Conservation (phyloP, 148 eudicot genomes). For the Persicaria tinctoria region DNA sequence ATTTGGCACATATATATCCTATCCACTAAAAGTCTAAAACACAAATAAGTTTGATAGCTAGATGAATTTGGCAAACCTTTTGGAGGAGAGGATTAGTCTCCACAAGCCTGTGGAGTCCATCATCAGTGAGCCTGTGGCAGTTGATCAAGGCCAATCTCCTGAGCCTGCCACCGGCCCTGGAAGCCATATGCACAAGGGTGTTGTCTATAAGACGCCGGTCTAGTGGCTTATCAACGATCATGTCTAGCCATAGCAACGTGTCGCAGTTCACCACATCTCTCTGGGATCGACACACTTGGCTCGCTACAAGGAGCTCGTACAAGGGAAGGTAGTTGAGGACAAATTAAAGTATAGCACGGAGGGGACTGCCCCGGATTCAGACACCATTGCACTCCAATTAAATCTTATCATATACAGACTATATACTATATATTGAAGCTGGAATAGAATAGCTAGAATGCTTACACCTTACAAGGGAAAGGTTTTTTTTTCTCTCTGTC, state of each 20-base stretch:
- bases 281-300: constrained; percentile 46
- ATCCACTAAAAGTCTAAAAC: background rate
- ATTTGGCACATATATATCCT: no score
- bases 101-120: constrained; percentile 39
- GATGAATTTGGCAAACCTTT: constrained; percentile 34
- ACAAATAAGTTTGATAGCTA: background rate
- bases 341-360: constrained; percentile 55
- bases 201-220: constrained; percentile 35
- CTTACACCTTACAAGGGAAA: no score
- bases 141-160: constrained; percentile 42
- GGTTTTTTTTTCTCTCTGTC: no score
- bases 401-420: no score
- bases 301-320: constrained; percentile 44
- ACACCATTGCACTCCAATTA: background rate
- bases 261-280: constrained; percentile 47
- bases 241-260: constrained; percentile 51
- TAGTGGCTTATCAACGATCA: constrained; percentile 42
- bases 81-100: constrained; percentile 41
- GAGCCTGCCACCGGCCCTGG: constrained; percentile 49
- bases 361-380: constrained; percentile 28
- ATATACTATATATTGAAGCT: no score
- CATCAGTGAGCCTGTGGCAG: constrained; percentile 54
- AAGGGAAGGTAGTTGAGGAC: constrained; percentile 64
- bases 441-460: no score
- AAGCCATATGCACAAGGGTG: constrained; percentile 32